Base-by-base conservation (phyloP, 192 early-diverging fungal genomes). In the Backusella tuberculispora region DNA sequence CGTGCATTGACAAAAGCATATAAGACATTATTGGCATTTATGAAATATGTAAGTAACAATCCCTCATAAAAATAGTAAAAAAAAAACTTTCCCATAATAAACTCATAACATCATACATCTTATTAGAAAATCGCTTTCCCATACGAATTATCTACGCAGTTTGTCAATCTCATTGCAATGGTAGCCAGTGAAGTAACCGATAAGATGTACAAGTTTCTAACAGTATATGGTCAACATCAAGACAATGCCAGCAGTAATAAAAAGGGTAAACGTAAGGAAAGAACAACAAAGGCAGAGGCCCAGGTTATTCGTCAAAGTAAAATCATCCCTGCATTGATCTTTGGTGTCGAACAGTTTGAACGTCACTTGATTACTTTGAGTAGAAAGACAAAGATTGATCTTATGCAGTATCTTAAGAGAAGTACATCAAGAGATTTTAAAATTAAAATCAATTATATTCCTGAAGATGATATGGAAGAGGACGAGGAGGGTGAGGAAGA, bases 361-460 rank as follows among this genome's bases (percentile, higher is more conserved):
- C 87, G 90, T 38, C 87, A 89, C 71, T 83, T 94, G 24, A 90
- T 92, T 47, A 84, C 89, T 69, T 76, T 95, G 21, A 81, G 85
- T 53, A 90, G 88, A 26, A 94, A 91, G 64, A 85, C 89, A 73
- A 93, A 91, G 63, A 88, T 76, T 0, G 85, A 93, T 48, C 65
- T 96, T 47, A 90, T 91, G 40, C 90, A 93, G 56, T 90, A 92
- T 69, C 85, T 95, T 75, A 89, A 92, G 71, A 83, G 92, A 24
- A 92, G 93, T 75, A 94, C 92, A 0, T 90, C 91, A 2, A 83
- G 92, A 42, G 94, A 96, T 63, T 96, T 96, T 56, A 85, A 83
- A 53, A 93, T 96, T 70, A 81, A 90, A 29, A 78, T 81, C 63
- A 83, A 81, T 53, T 69, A 77, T 13, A 84, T 85, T 50, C n/a